Base-by-base conservation (phyloP, 768 basidiomycete species). In the Rhodotorula sphaerocarpa region DNA sequence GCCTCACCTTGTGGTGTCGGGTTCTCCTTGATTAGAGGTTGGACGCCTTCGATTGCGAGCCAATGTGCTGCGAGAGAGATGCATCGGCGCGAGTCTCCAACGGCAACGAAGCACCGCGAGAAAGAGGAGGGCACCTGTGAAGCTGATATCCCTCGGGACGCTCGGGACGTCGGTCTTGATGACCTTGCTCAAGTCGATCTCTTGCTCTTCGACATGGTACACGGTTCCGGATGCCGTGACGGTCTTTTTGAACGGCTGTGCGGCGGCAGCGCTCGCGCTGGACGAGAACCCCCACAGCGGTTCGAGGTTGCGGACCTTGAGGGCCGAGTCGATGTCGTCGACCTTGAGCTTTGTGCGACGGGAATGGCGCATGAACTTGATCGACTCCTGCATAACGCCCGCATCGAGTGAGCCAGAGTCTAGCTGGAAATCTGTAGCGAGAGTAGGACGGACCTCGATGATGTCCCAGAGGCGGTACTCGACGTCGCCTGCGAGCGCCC, bases 31-130 rank as follows among this genome's bases (percentile, higher is more conserved):
- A 93, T 87, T n/a, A 90, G 81, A 0, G 93, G 92, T 72, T 97
- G 95, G 18, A 99, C 87, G 30, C 95, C 95, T 71, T 99, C 95
- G 43, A 99, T 90, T 1, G 92, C 92, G 36, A 99, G 80, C 95
- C 95, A 99, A 74, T 99, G 95, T 3, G 95, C 92, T 72, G 74
- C 70, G n/a, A n/a, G n/a, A n/a, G n/a, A n/a, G n/a, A n/a, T n/a
- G n/a, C n/a, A n/a, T n/a, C n/a, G n/a, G n/a, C n/a, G n/a, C n/a
- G n/a, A n/a, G n/a, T n/a, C n/a, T n/a, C n/a, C n/a, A n/a, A n/a
- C n/a, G n/a, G n/a, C n/a, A n/a, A n/a, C n/a, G n/a, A n/a, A n/a
- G n/a, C n/a, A n/a, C n/a, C n/a, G n/a, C n/a, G n/a, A n/a, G n/a
- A n/a, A n/a, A n/a, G n/a, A n/a, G n/a, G n/a, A n/a, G n/a, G n/a